phyloP scores from a whole-genome alignment of 805 yeast species.

The Wickerhamomyces rabaulensis region DNA sequence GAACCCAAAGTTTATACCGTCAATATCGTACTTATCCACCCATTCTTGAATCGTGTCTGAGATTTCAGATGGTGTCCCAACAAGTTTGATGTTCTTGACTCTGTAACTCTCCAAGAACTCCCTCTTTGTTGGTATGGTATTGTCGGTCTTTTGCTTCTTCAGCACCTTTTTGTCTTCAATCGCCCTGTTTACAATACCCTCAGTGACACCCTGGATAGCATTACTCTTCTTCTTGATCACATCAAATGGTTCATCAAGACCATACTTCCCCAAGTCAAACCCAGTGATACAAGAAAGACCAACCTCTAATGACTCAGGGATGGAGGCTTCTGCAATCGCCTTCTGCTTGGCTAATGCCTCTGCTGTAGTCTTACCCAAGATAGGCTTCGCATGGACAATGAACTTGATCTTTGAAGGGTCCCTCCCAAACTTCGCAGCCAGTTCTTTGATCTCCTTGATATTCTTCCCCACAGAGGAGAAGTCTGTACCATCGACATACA shows the following conservation, averaged over 20 bases:
- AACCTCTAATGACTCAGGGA: conserved; percentile 33
- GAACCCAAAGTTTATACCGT: conserved; percentile 38
- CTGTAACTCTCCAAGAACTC: conserved; percentile 3
- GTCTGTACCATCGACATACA: conserved; percentile 25
- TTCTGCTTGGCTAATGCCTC: conserved; percentile 30
- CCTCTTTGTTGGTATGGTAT: conserved; percentile 3
- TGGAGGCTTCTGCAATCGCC: conserved; percentile 29
- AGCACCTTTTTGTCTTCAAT: conserved; percentile 27
- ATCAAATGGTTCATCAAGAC: conserved; percentile 20
- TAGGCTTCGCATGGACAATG: conserved; percentile 31
- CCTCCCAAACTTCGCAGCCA: conserved; percentile 31
- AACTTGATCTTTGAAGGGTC: conserved; percentile 34
- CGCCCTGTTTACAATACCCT: conserved; percentile 20
- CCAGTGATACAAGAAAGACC: conserved; percentile 41
- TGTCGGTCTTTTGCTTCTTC: conserved; percentile 3
- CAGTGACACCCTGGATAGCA: conserved; percentile 27
- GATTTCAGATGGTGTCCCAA: conserved; percentile 32
- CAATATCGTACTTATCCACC: conserved; percentile 34
- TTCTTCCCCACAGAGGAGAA: conserved; percentile 23
- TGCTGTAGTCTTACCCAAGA: conserved; percentile 35
- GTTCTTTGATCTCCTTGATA: conserved; percentile 10
- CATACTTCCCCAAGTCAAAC: conserved; percentile 31
- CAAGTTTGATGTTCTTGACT: conserved; percentile 18
- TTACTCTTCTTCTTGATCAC: conserved; percentile 22
- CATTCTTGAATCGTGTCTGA: conserved; percentile 35